Percentiles rank a stretch among this genome's conserved stretches.
Evolutionary conservation across 164 flowering plant species (phyloP).

Genomic region (Vitis rupestris): DNA sequence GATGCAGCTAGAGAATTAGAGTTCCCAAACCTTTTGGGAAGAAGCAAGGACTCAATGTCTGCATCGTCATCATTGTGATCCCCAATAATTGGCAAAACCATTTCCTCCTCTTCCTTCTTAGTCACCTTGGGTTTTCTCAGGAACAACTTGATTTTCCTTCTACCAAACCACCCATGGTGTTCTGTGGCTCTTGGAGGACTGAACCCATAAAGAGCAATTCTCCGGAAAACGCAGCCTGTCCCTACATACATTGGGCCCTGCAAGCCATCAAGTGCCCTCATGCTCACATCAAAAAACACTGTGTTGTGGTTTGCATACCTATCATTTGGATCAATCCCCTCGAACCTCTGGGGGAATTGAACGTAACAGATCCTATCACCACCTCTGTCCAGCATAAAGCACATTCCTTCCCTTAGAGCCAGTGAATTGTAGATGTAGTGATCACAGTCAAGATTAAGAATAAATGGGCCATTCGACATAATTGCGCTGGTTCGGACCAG

Average conservation of each 20-base stretch:
- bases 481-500: constrained; percentile 84
- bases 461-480: constrained; percentile 92
- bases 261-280: constrained; percentile 88
- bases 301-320: constrained; percentile 93
- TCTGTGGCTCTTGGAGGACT: constrained; percentile 91
- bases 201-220: constrained; percentile 85
- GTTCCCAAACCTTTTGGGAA: constrained; percentile 78
- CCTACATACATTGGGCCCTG: constrained; percentile 99
- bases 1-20: constrained; percentile 67
- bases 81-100: constrained; percentile 38
- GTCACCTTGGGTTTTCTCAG: constrained; percentile 38
- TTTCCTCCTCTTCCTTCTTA: constrained; percentile 49
- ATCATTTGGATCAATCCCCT: constrained; percentile 89
- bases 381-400: constrained; percentile 93
- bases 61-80: constrained; percentile 44
- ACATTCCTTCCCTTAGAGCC: constrained; percentile 93
- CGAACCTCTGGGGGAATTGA: constrained; percentile 96
- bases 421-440: constrained; percentile 83
- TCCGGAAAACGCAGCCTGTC: constrained; percentile 87
- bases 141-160: constrained; percentile 44
- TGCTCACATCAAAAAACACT: constrained; percentile 86
- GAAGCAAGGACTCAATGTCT: constrained; percentile 52
- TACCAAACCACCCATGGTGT: constrained; percentile 78
- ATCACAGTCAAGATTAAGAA: constrained; percentile 92
- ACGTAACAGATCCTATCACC: constrained; percentile 87